Base-by-base conservation (phyloP, 2,329 filamentous ascomycete genomes). In the Fusarium sp. region DNA sequence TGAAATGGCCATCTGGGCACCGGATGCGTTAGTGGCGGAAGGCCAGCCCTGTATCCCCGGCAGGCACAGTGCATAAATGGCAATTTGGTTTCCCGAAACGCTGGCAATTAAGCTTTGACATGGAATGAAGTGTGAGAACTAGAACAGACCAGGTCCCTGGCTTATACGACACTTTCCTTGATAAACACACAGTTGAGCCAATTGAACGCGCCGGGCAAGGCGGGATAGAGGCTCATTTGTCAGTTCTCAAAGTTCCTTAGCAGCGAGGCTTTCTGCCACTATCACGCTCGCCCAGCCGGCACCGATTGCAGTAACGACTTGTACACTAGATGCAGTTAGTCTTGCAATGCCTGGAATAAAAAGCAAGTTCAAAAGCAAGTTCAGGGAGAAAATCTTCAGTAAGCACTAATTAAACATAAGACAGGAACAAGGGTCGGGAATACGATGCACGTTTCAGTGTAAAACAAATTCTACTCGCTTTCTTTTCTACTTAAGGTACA, bases 21-120 rank as follows among this genome's bases (percentile, higher is more conserved):
- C 58, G 54, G 25, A 48, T 34, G 41, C 54, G 58, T 59, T 60
- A 32, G 58, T 60, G 27, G 38, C 40, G 38, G 20, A 45, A 30
- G 24, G 24, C n/a, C 18, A 20, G 32, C 15, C 11, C 11, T 5
- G 34, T 15, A 25, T 7, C 6, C 2, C 16, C 32, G 49, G 49
- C 49, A 52, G 48, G 49, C 49, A 52, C 18, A 38, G 18, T 10
- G 34, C 34, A 38, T 38, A 6, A 38, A 38, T 38, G 34, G 34
- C 34, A 38, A 38, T 38, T 38, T 38, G 34, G 34, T 38, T 38
- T 9, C 18, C 34, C 34, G 18, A 38, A n/a, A 38, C 34, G 18
- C 34, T 38, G 18, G 9, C 18, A 38, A 38, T 38, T 38, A 38
- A 38, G 34, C 34, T 38, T 38, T n/a, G 18, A 10, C 18, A 38